These are phyloP conservation scores for Macrophomina tecta DNA, from an alignment of 2,329 filamentous ascomycete genomes.

Conservation along the genomic window DNA sequence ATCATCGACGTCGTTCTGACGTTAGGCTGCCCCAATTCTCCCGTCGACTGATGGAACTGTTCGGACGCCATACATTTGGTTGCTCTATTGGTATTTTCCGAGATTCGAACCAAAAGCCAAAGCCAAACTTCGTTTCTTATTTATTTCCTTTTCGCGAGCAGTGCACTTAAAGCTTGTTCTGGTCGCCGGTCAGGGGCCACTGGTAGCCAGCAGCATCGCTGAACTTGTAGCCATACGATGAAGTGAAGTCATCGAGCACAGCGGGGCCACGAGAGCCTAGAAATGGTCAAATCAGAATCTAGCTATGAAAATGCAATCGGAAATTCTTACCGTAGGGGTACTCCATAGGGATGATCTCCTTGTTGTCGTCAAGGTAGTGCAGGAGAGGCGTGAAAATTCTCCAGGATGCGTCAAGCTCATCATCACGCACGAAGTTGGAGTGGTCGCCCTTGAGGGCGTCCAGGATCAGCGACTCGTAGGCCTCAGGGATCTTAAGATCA, in stretches of 20 bases:
- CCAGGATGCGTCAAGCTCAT: slow-evolving; percentile 95
- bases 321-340: slow-evolving; percentile 88
- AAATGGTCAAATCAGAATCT: slow-evolving; percentile 30
- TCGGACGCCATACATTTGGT: slow-evolving; percentile 21
- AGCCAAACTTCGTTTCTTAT: slow-evolving; percentile 6
- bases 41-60: slow-evolving; percentile 16
- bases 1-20: slow-evolving; percentile 15
- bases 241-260: slow-evolving; percentile 96
- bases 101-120: slow-evolving; percentile 11
- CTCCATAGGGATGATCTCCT: slow-evolving; percentile 99
- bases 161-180: slow-evolving; percentile 76
- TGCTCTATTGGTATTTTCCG: slow-evolving; percentile 27
- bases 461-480: slow-evolving; percentile 96
- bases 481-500: slow-evolving; percentile 98
- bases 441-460: slow-evolving; percentile 98
- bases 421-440: slow-evolving; percentile 79
- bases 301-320: slow-evolving; percentile 16
- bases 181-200: slow-evolving; percentile 81
- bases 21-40: neutral
- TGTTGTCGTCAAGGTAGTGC: slow-evolving; percentile 98
- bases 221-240: slow-evolving; percentile 98
- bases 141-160: neutral
- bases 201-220: slow-evolving; percentile 89
- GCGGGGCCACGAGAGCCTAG: slow-evolving; percentile 93
- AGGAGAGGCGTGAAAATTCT: slow-evolving; percentile 97